phyloP scores from a whole-genome alignment of 768 basidiomycete genomes.

The Mycena olivaceomarginata region DNA sequence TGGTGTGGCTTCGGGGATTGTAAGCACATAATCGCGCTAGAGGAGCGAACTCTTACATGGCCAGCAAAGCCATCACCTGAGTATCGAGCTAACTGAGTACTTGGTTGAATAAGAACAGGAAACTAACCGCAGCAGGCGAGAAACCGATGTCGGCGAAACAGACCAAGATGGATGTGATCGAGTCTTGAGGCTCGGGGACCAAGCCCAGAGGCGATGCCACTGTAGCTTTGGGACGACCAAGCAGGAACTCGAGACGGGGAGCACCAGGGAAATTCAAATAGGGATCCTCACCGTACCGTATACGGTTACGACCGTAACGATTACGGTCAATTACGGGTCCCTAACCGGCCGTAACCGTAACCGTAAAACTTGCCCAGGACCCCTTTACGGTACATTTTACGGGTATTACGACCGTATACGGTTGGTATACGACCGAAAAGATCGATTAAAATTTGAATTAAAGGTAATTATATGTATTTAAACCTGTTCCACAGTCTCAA shows the following conservation, averaged over 20 bases:
- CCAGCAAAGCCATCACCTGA: slow-evolving; percentile 46
- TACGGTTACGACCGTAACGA: no score
- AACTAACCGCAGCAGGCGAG: slow-evolving; percentile 27
- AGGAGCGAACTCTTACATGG: slow-evolving; percentile 37
- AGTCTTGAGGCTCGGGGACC: slow-evolving; percentile 49
- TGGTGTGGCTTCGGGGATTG: slow-evolving; percentile 36
- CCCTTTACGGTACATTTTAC: no score
- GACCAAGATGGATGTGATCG: slow-evolving; percentile 43
- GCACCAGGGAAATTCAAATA: slow-evolving; percentile 42
- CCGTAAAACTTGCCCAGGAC: no score
- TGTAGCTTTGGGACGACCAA: slow-evolving; percentile 48
- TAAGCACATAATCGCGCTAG: neutral
- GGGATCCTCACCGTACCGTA: no score
- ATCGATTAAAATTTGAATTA: no score
- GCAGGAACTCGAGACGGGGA: slow-evolving; percentile 53
- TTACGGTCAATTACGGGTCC: no score
- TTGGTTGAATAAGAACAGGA: slow-evolving; percentile 19
- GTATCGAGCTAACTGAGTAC: neutral
- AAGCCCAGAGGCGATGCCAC: slow-evolving; percentile 40
- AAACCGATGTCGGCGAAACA: slow-evolving; percentile 32
- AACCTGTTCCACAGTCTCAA: no score
- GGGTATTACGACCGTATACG: no score
- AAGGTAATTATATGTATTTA: no score
- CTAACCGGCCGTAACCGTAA: no score
- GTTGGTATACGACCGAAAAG: no score